These are phyloP conservation scores for Diplodia intermedia DNA, from an alignment of 2,329 filamentous ascomycete species.

Conservation along the genomic window DNA sequence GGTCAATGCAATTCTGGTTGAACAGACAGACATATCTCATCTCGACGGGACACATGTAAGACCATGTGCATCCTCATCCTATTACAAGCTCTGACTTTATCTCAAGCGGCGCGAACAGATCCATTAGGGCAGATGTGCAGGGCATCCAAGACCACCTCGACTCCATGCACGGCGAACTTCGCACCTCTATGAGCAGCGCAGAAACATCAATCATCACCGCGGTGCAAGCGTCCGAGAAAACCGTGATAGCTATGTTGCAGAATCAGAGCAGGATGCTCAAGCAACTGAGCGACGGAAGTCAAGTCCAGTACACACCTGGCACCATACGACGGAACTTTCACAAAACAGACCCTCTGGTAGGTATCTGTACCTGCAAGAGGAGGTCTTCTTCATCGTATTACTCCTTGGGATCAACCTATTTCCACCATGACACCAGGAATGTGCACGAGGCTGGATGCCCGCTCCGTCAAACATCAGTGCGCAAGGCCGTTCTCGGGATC, in stretches of 20 bases:
- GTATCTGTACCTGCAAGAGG: background rate
- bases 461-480: background rate
- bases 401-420: background rate
- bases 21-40: background rate
- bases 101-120: background rate
- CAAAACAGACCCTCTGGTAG: too few species aligned
- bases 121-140: background rate
- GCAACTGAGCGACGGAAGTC: too few species aligned
- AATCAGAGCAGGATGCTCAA: background rate
- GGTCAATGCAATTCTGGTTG: background rate
- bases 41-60: background rate
- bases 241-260: background rate
- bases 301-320: too few species aligned
- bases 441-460: background rate
- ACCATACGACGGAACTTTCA: too few species aligned
- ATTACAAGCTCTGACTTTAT: background rate
- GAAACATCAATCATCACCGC: background rate
- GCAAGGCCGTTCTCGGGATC: background rate
- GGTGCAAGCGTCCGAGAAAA: background rate
- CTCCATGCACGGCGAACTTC: background rate
- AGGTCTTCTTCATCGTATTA: background rate
- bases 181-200: background rate
- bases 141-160: background rate
- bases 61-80: fast-evolving
- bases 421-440: background rate